These are phyloP conservation scores for Kwoniella shandongensis DNA, from an alignment of 768 basidiomycete species.

Conservation along the genomic window DNA sequence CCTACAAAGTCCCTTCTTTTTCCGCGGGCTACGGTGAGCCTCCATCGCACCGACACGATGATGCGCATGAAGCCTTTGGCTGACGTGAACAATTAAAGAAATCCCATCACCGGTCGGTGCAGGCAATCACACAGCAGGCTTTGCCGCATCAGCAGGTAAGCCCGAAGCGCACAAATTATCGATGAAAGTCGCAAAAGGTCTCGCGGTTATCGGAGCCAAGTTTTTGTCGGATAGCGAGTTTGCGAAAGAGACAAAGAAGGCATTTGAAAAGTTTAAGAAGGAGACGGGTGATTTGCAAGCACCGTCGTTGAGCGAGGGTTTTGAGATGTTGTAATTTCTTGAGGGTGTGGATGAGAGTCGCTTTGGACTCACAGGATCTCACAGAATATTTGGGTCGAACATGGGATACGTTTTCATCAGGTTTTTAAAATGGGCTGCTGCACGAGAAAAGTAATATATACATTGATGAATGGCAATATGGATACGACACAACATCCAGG, in stretches of 20 bases:
- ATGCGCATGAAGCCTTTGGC: neutral
- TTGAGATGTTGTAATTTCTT: neutral
- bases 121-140: conserved; percentile 42
- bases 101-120: conserved; percentile 24
- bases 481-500: no score
- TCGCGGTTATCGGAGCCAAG: conserved; percentile 21
- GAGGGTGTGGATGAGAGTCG: neutral
- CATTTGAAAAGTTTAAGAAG: conserved; percentile 28
- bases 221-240: conserved; percentile 26
- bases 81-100: conserved; percentile 6
- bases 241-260: conserved; percentile 27
- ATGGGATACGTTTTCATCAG: no score
- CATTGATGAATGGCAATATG: no score
- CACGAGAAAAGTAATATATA: no score
- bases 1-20: conserved; percentile 14
- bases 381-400: no score
- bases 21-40: conserved; percentile 8
- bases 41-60: no score
- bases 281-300: conserved; percentile 11
- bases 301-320: neutral
- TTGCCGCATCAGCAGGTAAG: conserved; percentile 33
- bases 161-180: conserved; percentile 42
- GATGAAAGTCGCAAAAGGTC: conserved; percentile 27
- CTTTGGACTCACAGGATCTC: no score
- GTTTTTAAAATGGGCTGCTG: no score